Base-by-base conservation (phyloP, 192 early-diverging fungal genomes). In the Coemansia nantahalensis region DNA sequence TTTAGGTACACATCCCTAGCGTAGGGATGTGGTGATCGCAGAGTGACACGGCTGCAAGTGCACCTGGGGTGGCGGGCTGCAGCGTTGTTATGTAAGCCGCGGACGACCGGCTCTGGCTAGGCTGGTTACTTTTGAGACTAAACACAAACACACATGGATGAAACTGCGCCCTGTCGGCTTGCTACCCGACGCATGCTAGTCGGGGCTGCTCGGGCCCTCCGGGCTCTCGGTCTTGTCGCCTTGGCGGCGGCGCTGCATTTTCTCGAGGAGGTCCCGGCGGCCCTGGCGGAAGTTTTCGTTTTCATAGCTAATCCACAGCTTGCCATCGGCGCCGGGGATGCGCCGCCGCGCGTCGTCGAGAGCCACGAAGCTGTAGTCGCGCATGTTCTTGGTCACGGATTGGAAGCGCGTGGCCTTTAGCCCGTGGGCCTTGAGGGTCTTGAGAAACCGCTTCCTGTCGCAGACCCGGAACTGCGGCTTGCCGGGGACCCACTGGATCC, bases 321-420 rank as follows among this genome's bases (percentile, higher is more conserved):
- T 2, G 13, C 26, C 51, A 17, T 53, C 40, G 9, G 40, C 28
- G n/a, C 21, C 39, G 14, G 31, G 21, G 1, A 34, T 34, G 7
- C 22, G 33, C 35, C 15, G 22, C 11, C 51, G 51, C 17, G 31
- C 12, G 40, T 53, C 51, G 39, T 15, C 33, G 30, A 53, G 51
- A 21, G 30, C 22, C 30, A 26, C 19, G 22, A 53, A 53, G 0
- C 32, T 30, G 6, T 53, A 53, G 40, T 53, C 51, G 17, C 28
- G 39, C 16, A 53, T 23, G 32, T 53, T 53, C 8, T 53, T 53
- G 10, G 6, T 34, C 31, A 31, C 51, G 37, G 40, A 53, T 32
- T 42, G 37, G 8, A 22, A 28, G 30, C 33, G 42, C 8, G 13
- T 53, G 17, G 23, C 51, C 19, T 28, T 13, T 39, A 53, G 38